Evolutionary conservation across 495 filamentous ascomycete genomes (phyloP), one percentile per base, ranked within the genome.

Genomic region (Aspergillus funiculosus): DNA sequence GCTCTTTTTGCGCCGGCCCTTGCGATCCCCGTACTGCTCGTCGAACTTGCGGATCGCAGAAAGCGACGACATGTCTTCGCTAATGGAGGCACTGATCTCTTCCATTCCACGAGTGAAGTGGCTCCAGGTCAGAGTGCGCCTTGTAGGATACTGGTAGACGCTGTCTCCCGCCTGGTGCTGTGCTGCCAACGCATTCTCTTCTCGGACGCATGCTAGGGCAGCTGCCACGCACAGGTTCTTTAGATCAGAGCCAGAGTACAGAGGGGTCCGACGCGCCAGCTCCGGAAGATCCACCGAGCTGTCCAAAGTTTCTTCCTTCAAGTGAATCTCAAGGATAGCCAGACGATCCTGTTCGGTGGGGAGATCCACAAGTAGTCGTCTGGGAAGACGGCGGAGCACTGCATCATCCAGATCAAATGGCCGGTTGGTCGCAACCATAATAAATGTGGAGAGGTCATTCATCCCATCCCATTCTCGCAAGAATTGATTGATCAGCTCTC

Each of bases 401-500:
- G 92, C 92, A 54, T 98, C 92, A 56, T 98, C 92, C 1, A 98
- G 77, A 56, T 97, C 90, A 47, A 95, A 95, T 0, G 91, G 91
- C 10, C 91, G 73, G 59, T 97, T 97, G 9, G 89, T 95, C n/a
- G 92, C 92, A 0, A 97, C 89, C 94, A 98, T 96, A 61, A 98
- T 94, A 64, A 98, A 97, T 2, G 90, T 88, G 5, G 83, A 84
- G 35, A 81, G 73, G 50, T 87, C 82, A 29, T 80, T 84, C 77
- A 98, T 83, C 11, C 94, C 92, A 54, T 96, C 92, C 92, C 92
- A 98, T 62, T 97, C 92, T n/a, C 87, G 80, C 26, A 98, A 69
- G 61, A 97, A 98, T 61, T 97, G 91, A 51, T 96, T 98, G 67
- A 98, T 94, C 34, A 92, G 82, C 66, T 97, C 92, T 32, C 92